Evolutionary conservation across 2,329 filamentous ascomycete genomes (phyloP), one percentile per base, ranked within the genome.

Genomic region (Xenoacremonium recifei): DNA sequence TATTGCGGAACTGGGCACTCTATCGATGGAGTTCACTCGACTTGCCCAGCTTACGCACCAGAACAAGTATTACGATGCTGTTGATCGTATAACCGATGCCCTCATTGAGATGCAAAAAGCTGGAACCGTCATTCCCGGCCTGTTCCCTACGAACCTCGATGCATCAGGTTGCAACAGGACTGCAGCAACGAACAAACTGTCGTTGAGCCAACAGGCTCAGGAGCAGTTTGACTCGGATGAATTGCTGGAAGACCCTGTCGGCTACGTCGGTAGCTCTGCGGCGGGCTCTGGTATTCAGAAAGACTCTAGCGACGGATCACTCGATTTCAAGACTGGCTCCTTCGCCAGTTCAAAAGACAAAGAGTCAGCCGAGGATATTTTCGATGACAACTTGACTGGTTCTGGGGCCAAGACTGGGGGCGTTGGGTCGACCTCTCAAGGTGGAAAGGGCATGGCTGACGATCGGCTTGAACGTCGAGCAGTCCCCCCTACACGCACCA

Each of bases 21-120:
- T 96, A 48, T 84, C 84, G 7, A 76, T 96, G 72, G 91, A 96
- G 62, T 96, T 96, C 63, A 96, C 89, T 1, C 80, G 89, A 13
- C 75, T 96, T 33, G 87, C 90, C 7, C 91, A 96, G 64, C 71
- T 96, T 49, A 96, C 91, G 0, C 80, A 82, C 43, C 74, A 92
- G 45, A 67, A 84, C 53, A 90, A 84, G 61, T 96, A 95, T 67
- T 96, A 95, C 60, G 91, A 96, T 67, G 90, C 89, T 13, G 76
- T 96, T 47, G 87, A 89, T 36, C 84, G 90, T 45, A 87, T 96
- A 55, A 95, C 89, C 15, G 75, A 95, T 59, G 84, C 84, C 6
- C 75, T 96, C 19, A 79, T 90, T 48, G 78, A 84, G 38, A 81
- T 84, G 67, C 89, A 96, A 67, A 79, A 82, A 53, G 69, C 71